Evolutionary conservation across 371 early-diverging fungal species (phyloP), one percentile per base, ranked within the genome.

Genomic region (Saksenaea vasiformis): DNA sequence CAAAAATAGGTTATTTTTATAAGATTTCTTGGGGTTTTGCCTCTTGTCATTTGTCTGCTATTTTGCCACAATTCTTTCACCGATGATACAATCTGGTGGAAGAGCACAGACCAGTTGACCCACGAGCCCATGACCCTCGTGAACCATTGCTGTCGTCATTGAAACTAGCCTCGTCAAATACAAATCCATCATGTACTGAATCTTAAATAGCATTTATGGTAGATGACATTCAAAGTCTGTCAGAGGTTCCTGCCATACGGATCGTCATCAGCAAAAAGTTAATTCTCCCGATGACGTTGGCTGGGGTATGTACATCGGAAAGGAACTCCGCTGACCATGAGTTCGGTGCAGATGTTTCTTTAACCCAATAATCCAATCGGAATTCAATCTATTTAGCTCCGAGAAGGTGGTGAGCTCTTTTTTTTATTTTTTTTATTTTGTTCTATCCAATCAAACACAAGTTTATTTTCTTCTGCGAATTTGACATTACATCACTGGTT

Each of bases 81-180:
- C 51, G 51, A 47, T 47, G 51, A 47, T 47, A 47, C 51, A 47
- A 47, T 47, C 51, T 47, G 51, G 51, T 47, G 51, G 22, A 47
- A 47, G 51, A 47, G 51, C 51, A 47, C 51, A 47, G 51, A 47
- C 51, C 51, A 47, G 17, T 47, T 47, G 51, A 47, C 51, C 51
- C 10, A 47, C 10, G n/a, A 47, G 51, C 51, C 51, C 51, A 47
- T 47, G 51, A 47, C 51, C 51, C 51, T 47, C 51, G 24, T 47
- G 51, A 47, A 22, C 51, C 51, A 11, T 47, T 22, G 17, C 51
- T 47, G 51, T 47, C 51, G 51, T 47, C 51, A 47, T 47, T n/a
- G 22, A 14, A 2, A 47, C 19, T 10, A 19, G 7, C 14, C 7
- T 22, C 22, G 22, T 47, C 51, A 47, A 39, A 39, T 39, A 39